Base-by-base conservation (phyloP, 2,329 filamentous ascomycete species). In the Pyrenochaeta sp. region DNA sequence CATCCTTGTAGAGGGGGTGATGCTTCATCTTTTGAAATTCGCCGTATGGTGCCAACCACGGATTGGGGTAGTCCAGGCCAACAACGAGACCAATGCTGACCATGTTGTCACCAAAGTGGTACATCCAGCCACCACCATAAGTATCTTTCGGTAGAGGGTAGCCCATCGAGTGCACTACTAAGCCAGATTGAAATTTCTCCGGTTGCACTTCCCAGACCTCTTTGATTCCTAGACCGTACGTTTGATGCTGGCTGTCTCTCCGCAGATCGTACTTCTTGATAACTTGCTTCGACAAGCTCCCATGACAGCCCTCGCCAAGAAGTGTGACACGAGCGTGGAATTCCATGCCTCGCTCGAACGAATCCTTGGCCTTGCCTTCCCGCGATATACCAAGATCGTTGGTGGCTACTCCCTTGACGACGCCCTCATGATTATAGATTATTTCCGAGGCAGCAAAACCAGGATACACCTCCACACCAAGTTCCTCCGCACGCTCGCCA, bases 21-120 rank as follows among this genome's bases (percentile, higher is more conserved):
- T 94, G 90, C 83, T 99, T 99, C 82, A 99, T 89, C 82, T 96
- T 97, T 77, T 99, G 95, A 76, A 99, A 99, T 75, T 99, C 95
- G 52, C 88, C 86, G 74, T 98, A 99, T 0, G 95, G 95, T 3
- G 93, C 95, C 49, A 98, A 79, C 92, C 94, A 99, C 0, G 95
- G 95, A 77, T 99, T 99, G 36, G 91, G 84, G 75, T 99, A 99
- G 81, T 99, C 95, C 48, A 99, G 84, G 20, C 93, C 93, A 32
- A 96, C 90, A 10, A 99, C 95, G 15, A 98, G 82, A 20, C 95
- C 95, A 50, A 99, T 83, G 63, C 88, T 92, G 55, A 99, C 94
- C 67, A 98, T 85, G 77, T 98, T 99, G 67, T 99, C 94, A 32
- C 93, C 95, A 76, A 98, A 99, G 77, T 99, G 95, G 73, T 99